Conservation (phyloP, 2,329 filamentous ascomycete genomes). For the Beauveria scarabaeidicola region DNA sequence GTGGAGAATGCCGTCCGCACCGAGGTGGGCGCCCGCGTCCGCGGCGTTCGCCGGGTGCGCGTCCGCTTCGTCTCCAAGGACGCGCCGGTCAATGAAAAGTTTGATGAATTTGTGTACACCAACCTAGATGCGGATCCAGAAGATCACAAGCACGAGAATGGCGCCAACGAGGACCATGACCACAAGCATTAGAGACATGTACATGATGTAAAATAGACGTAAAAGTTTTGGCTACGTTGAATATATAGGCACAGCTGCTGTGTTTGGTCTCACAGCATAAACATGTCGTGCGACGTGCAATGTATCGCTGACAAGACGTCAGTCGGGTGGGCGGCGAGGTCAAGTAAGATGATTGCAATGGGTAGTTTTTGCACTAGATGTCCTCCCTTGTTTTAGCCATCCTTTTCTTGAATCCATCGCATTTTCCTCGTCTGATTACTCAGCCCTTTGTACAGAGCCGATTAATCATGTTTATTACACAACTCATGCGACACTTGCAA, state of each 20-base stretch:
- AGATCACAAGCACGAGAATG: constrained; percentile 10
- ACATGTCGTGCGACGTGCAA: not conserved
- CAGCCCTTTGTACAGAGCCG: too few species aligned
- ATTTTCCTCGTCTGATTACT: too few species aligned
- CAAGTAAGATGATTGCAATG: too few species aligned
- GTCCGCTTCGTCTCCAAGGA: constrained; percentile 74
- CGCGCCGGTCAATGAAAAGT: constrained; percentile 44
- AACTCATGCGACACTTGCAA: too few species aligned
- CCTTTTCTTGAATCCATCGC: too few species aligned
- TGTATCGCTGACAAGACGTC: not conserved
- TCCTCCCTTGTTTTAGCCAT: too few species aligned
- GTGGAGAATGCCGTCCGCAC: constrained; percentile 69
- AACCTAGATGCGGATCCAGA: constrained; percentile 58
- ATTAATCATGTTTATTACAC: too few species aligned
- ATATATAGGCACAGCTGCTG: not conserved
- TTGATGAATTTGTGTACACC: constrained; percentile 71
- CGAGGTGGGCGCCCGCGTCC: constrained; percentile 65
- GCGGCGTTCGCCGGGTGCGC: constrained; percentile 74
- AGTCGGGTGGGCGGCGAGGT: not conserved
- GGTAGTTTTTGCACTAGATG: too few species aligned
- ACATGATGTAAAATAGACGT: not conserved
- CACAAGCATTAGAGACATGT: constrained; percentile 8
- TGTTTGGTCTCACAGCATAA: not conserved
- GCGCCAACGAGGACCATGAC: not conserved
- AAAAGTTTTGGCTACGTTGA: not conserved